phyloP scores from a whole-genome alignment of 805 yeast species.

The Hanseniaspora occidentalis region DNA sequence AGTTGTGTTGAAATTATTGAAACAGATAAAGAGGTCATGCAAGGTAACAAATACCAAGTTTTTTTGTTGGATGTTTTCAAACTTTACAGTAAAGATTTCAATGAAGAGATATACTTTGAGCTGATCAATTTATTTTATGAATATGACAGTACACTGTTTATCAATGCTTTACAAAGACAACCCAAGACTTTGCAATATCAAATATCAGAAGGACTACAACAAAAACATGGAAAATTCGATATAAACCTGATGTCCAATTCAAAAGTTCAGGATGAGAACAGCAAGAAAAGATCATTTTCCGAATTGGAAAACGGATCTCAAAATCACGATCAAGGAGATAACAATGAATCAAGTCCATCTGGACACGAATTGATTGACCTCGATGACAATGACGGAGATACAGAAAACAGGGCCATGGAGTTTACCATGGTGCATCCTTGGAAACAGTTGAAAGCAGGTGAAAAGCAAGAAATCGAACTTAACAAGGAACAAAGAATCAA shows the following conservation, averaged over 20 bases:
- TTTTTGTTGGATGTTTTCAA: constrained; percentile 10
- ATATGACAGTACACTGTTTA: constrained; percentile 9
- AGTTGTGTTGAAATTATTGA: constrained; percentile 7
- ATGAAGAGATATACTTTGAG: constrained; percentile 15
- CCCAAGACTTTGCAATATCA: constrained; percentile 17
- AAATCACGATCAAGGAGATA: constrained; percentile 3
- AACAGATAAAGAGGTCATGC: background rate
- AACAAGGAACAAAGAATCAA: background rate
- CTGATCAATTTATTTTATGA: constrained; percentile 11
- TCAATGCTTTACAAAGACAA: constrained; percentile 8
- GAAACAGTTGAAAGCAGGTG: constrained; percentile 8
- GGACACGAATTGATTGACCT: too few relatives aligned
- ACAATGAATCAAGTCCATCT: background rate
- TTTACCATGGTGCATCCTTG: constrained; percentile 26
- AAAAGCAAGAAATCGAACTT: background rate
- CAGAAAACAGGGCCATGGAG: constrained; percentile 17
- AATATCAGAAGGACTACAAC: constrained; percentile 18
- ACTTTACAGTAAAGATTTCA: constrained; percentile 20
- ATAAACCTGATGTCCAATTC: too few relatives aligned
- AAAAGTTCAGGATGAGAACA: too few relatives aligned
- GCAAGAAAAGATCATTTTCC: too few relatives aligned
- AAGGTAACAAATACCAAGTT: constrained; percentile 3
- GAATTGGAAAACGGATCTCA: too few relatives aligned
- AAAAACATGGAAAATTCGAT: constrained; percentile 12
- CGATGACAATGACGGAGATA: constrained; percentile 7